Percentiles rank a stretch among this genome's conserved stretches.
Evolutionary conservation across 2,329 filamentous ascomycete species (phyloP).

Genomic region (Neophaeococcomyces mojaviensis): DNA sequence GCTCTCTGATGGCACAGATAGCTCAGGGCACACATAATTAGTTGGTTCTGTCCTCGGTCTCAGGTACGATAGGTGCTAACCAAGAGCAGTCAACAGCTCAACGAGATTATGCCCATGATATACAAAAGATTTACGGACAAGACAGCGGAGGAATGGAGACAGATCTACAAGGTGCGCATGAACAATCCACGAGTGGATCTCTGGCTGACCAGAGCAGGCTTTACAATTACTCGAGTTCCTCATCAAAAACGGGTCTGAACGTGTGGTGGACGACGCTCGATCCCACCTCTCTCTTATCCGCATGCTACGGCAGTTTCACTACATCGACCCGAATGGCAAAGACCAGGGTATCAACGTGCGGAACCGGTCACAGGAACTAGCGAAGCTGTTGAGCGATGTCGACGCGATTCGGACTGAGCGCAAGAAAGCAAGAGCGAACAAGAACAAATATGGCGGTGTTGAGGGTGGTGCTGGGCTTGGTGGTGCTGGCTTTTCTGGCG

Average conservation of each 20-base stretch:
- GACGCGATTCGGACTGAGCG: conserved; percentile 49
- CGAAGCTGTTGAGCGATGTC: conserved; percentile 78
- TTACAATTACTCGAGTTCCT: conserved; percentile 94
- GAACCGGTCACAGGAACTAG: conserved; percentile 90
- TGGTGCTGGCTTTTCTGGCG: conserved; percentile 47
- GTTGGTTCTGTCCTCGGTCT: conserved; percentile 48
- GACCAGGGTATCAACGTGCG: conserved; percentile 97
- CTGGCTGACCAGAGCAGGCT: conserved; percentile 34
- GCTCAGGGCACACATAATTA: conserved; percentile 97
- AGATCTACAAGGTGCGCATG: conserved; percentile 81
- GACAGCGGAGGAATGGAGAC: conserved; percentile 93
- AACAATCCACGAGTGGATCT: background rate
- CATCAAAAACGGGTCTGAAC: conserved; percentile 95
- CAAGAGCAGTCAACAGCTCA: conserved; percentile 70
- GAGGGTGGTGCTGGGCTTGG: conserved; percentile 68
- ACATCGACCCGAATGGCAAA: conserved; percentile 90
- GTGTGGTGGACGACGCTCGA: conserved; percentile 93
- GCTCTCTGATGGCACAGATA: conserved; percentile 91
- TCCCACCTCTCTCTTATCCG: conserved; percentile 92
- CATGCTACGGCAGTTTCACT: conserved; percentile 98
- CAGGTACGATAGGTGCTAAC: conserved; percentile 5
- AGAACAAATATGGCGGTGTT: conserved; percentile 92
- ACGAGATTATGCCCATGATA: conserved; percentile 99
- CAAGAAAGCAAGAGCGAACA: conserved; percentile 84
- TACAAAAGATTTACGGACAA: conserved; percentile 99